Evolutionary conservation across 768 basidiomycete genomes (phyloP).

Genomic region (Leucosporidium yakuticum): DNA sequence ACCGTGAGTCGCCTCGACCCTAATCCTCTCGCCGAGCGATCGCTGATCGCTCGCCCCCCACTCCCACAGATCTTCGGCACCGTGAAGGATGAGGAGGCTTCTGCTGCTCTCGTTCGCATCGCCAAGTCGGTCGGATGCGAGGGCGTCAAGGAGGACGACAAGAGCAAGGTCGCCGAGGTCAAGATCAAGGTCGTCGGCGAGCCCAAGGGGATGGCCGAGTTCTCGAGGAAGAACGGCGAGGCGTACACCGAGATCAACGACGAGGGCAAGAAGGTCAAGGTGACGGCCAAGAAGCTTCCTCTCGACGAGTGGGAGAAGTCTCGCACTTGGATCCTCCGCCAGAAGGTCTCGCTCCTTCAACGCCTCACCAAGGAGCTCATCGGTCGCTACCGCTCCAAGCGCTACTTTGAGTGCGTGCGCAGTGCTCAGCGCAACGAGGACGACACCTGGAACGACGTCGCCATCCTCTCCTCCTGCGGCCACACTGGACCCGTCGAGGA

Average conservation of each 20-base stretch:
- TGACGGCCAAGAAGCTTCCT: background rate
- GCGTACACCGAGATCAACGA: constrained; percentile 48
- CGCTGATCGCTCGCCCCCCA: background rate
- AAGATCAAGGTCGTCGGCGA: background rate
- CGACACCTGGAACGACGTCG: constrained; percentile 45
- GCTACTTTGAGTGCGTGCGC: constrained; percentile 86
- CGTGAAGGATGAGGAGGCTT: constrained; percentile 34
- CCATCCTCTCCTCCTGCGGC: constrained; percentile 85
- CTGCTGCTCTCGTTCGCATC: constrained; percentile 33
- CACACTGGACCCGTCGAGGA: constrained; percentile 77
- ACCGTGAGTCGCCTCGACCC: background rate
- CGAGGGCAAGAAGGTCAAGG: constrained; percentile 54
- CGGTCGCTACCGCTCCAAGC: constrained; percentile 79
- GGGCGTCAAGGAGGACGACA: background rate
- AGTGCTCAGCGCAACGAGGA: constrained; percentile 64
- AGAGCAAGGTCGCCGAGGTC: constrained; percentile 16
- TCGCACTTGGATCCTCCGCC: constrained; percentile 2
- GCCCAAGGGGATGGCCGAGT: constrained; percentile 10
- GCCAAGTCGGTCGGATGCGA: constrained; percentile 36
- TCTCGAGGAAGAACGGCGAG: constrained; percentile 46
- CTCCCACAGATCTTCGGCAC: constrained; percentile 36
- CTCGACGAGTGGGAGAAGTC: background rate
- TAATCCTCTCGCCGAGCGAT: background rate
- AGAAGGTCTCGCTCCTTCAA: constrained; percentile 32
- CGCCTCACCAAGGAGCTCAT: constrained; percentile 73